Conservation (phyloP, 2,329 filamentous ascomycete species). For the Phaeosphaeria sp. region DNA sequence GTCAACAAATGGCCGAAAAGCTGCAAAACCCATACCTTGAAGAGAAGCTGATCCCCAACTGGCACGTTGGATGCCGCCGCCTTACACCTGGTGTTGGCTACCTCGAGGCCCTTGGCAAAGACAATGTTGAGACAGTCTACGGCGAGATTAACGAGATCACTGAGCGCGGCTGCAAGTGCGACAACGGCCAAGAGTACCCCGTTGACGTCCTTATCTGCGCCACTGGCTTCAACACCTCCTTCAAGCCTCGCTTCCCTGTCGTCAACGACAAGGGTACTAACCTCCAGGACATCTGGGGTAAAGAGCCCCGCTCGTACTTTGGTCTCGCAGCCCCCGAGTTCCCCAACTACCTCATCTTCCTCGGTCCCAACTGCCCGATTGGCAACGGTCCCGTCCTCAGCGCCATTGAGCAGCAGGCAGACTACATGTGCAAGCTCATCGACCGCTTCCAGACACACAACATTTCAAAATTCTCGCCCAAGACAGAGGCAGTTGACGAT, state of each 20-base stretch:
- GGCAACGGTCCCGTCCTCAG: constrained; percentile 52
- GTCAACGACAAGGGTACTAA: constrained; percentile 48
- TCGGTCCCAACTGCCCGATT: constrained; percentile 53
- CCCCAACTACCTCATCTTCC: constrained; percentile 56
- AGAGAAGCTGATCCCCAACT: constrained; percentile 44
- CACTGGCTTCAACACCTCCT: no score
- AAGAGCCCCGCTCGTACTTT: constrained; percentile 52
- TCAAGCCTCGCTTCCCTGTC: constrained; percentile 56
- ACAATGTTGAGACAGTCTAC: constrained; percentile 53
- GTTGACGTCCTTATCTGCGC: constrained; percentile 47
- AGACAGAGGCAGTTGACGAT: constrained; percentile 56
- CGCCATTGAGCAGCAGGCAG: constrained; percentile 56
- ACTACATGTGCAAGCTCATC: constrained; percentile 60
- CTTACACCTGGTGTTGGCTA: constrained; percentile 55
- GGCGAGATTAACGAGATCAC: constrained; percentile 45
- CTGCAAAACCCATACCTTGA: constrained; percentile 37
- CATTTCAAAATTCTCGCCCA: constrained; percentile 54
- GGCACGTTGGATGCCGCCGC: constrained; percentile 50
- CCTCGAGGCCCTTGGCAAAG: constrained; percentile 50
- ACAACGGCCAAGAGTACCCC: constrained; percentile 43
- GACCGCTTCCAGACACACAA: constrained; percentile 59
- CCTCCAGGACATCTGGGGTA: constrained; percentile 55
- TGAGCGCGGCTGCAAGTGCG: constrained; percentile 48
- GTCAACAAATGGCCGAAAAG: constrained; percentile 55
- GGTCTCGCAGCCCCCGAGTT: constrained; percentile 55